These are phyloP conservation scores for Globisporangium viniferum DNA, from an alignment of 352 stramenopile genomes.

Conservation along the genomic window DNA sequence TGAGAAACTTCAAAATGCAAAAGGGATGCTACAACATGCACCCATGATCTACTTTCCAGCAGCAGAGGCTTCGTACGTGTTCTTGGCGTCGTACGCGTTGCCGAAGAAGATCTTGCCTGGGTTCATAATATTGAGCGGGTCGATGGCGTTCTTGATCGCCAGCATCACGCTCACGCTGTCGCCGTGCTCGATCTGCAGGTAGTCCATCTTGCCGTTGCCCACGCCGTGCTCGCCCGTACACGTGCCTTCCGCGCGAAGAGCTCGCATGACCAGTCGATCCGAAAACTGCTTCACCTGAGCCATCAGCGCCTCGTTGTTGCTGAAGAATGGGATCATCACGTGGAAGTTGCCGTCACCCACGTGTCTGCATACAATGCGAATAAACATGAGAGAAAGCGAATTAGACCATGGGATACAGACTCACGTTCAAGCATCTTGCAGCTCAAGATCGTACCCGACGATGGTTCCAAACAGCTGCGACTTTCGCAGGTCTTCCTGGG, in stretches of 20 bases:
- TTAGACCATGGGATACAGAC: not conserved
- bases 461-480: constrained; percentile 90
- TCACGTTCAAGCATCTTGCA: not conserved
- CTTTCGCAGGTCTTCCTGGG: constrained; percentile 87
- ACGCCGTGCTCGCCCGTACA: constrained; percentile 99
- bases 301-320: constrained; percentile 83
- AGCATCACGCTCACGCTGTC: constrained; percentile 91
- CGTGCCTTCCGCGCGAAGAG: constrained; percentile 91
- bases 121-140: constrained; percentile 97
- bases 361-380: constrained; percentile 35
- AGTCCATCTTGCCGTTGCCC: constrained; percentile 94
- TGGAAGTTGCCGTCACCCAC: constrained; percentile 98
- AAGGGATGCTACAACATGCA: not conserved
- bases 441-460: constrained; percentile 54
- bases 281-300: constrained; percentile 88
- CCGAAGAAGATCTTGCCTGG: constrained; percentile 95
- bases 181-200: constrained; percentile 90
- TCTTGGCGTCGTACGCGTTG: constrained; percentile 22
- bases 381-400: not conserved
- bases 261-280: constrained; percentile 74
- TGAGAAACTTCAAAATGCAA: too few species aligned
- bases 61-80: constrained; percentile 9
- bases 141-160: constrained; percentile 92
- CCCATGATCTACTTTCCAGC: not conserved
- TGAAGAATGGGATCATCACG: constrained; percentile 92